Evolutionary conservation across 768 basidiomycete species (phyloP), one percentile per base, ranked within the genome.

Genomic region (Kwoniella sp.): DNA sequence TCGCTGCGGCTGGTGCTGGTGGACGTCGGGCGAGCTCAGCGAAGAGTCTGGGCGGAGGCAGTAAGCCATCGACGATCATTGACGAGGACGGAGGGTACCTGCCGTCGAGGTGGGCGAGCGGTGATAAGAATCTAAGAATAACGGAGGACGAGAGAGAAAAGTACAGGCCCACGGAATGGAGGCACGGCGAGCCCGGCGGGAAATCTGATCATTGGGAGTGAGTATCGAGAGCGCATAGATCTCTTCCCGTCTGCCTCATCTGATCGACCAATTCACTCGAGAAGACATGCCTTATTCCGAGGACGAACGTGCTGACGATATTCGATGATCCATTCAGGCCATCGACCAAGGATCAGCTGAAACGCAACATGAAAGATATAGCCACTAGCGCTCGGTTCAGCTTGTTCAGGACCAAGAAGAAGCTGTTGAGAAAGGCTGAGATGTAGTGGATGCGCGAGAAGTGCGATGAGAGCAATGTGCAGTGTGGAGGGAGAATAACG

Each of bases 111-210:
- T 81, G 79, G 79, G 78, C 78, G 4, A 72, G 61, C 55, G 79
- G 79, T 26, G 79, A 81, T 67, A 69, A 66, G 50, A 45, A 66
- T 23, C 48, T 78, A 25, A 56, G 79, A 26, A 54, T 47, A 25
- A 76, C 75, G 26, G 79, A 79, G 48, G 73, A 75, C 34, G 73
- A 72, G 23, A 78, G 72, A 53, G 78, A 81, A 41, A 73, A 63
- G 67, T 81, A 81, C 58, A 69, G 79, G 61, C 79, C 79, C 20
- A 69, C 67, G 59, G 79, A 81, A 61, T 81, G 79, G 76, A 74
- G 72, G 65, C 55, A 67, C 51, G 73, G 73, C 23, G 74, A 75
- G 60, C 41, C 69, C 11, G 67, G 52, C 37, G 73, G 72, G n/a
- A 72, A 65, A 55, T 63, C 69, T 23, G 72, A 72, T 45, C 77